Evolutionary conservation across 768 basidiomycete species (phyloP), one percentile per base, ranked within the genome.

Genomic region (Lactarius psammicola): DNA sequence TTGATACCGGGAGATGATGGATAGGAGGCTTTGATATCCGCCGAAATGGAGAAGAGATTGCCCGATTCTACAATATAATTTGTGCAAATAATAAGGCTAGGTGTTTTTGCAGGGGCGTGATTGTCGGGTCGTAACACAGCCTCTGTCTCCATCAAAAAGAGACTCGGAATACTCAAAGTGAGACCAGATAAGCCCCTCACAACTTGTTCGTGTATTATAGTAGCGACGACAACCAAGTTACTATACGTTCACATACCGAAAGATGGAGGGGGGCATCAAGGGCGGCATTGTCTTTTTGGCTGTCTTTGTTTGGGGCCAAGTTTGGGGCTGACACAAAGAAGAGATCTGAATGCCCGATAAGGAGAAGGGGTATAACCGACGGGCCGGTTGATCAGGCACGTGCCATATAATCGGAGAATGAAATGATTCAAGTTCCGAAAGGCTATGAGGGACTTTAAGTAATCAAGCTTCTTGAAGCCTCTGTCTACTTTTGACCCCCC

Each of bases 311-410:
- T 33, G 54, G 20, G 20, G 9, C 4, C 7, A 30, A 15, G 31
- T 56, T 18, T 33, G 54, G 20, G 20, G 9, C 4, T 15, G 36
- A 15, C 36, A 59, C 38, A 54, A 63, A 26, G 58, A 23, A 49
- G 66, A 67, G 66, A 67, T 67, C 57, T 17, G 20, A 18, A 4
- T 59, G 0, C 66, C 53, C 66, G 66, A 67, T 67, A 33, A 28
- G 38, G 28, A 42, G 51, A 59, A 17, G 42, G 44, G 60, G 18
- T 64, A 26, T 62, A 15, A 68, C 70, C 69, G 26, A 55, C 64
- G 59, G 72, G 63, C 62, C 34, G 62, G 51, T 55, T 60, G 72
- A 40, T 18, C 51, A 31, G 58, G 51, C 65, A 63, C 60, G 62
- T 63, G 66, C 5, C 15, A 6, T 6, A 53, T 23, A 23, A 34